A percentile compares a stretch with the other conserved stretches of the same genome.
Conservation (phyloP, 306 rosid species). For the Fragaria vesca region DNA sequence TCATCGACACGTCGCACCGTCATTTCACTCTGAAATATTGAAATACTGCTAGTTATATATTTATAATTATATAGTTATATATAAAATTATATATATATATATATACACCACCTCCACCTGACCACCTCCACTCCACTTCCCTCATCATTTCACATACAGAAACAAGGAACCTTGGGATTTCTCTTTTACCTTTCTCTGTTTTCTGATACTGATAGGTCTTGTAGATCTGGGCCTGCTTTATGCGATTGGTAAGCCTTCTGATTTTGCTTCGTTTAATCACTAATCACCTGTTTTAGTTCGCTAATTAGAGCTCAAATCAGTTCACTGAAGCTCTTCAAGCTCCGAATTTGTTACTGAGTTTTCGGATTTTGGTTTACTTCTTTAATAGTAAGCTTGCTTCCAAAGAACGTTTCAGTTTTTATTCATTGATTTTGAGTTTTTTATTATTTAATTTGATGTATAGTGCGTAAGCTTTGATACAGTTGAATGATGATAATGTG, state of each 20-base stretch:
- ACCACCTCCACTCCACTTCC: not conserved
- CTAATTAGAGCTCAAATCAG: conserved; percentile 11
- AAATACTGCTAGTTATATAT: not conserved
- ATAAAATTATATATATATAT: not conserved
- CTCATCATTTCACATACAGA: not conserved
- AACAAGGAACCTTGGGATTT: not conserved
- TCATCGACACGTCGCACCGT: conserved; percentile 2
- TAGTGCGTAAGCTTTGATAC: not conserved
- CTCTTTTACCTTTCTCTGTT: not conserved
- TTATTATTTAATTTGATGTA: not conserved
- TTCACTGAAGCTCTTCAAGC: not conserved
- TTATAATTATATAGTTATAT: not conserved
- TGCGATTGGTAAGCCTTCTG: conserved; percentile 49
- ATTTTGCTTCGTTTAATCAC: not conserved
- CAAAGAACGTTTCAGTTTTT: not conserved
- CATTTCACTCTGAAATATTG: not conserved
- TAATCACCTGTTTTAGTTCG: not conserved
- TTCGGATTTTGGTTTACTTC: not conserved
- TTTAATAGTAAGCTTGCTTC: conserved; percentile 20
- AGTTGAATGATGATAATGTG: not conserved
- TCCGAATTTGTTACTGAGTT: not conserved
- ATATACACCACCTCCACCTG: not conserved
- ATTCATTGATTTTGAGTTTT: not conserved
- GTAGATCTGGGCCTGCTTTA: conserved; percentile 42
- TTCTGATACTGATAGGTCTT: conserved; percentile 5